phyloP scores from a whole-genome alignment of 257 asterid species.

The Solanum tacnaense region DNA sequence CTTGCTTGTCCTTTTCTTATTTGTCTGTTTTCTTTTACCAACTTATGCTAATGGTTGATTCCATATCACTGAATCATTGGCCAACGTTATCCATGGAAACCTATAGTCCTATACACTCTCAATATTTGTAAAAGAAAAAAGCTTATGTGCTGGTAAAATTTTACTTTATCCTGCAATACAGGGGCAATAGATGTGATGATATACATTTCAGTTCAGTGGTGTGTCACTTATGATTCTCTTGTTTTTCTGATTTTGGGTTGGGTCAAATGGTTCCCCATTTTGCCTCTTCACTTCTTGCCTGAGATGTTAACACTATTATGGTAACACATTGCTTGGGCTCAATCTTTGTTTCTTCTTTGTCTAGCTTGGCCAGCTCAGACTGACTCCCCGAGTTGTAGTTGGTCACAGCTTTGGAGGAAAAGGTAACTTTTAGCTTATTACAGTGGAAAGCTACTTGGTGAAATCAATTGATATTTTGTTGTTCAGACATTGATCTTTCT shows the following conservation, averaged over 20 bases:
- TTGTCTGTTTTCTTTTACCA: not conserved
- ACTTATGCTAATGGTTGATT: not conserved
- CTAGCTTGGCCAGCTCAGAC: conserved; percentile 78
- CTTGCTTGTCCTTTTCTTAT: not conserved
- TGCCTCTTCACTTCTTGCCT: not conserved
- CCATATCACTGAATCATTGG: not conserved
- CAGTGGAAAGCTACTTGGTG: not conserved
- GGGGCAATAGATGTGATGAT: not conserved
- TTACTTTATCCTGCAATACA: not conserved
- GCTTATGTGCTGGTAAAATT: not conserved
- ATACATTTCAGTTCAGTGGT: not conserved
- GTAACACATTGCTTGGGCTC: not conserved
- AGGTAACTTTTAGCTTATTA: conserved; percentile 38
- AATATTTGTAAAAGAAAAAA: not conserved
- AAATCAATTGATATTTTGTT: not conserved
- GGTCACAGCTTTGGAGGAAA: conserved; percentile 99
- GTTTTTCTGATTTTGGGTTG: not conserved
- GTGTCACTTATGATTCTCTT: not conserved
- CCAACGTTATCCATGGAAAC: not conserved
- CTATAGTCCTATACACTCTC: not conserved
- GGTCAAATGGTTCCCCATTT: not conserved
- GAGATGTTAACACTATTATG: not conserved
- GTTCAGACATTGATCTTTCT: conserved; percentile 1
- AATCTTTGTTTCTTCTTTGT: conserved; percentile 6
- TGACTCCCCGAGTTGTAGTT: conserved; percentile 86